phyloP scores from a whole-genome alignment of 2,329 filamentous ascomycete species.

The Aureobasidium leucospermi region DNA sequence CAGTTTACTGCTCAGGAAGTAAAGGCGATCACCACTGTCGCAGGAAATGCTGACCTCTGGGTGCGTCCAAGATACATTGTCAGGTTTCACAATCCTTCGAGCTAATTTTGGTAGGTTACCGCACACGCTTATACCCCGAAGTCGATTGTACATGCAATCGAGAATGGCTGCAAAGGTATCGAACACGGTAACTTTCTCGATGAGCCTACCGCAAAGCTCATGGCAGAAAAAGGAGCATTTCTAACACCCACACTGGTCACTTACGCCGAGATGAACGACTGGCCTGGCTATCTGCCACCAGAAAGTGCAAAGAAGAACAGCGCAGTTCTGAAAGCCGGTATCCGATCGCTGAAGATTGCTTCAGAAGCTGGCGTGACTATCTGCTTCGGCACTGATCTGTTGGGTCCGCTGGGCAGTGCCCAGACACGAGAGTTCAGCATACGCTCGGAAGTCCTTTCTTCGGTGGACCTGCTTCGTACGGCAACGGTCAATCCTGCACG shows the following conservation, averaged over 20 bases:
- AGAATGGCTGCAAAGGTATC: constrained; percentile 49
- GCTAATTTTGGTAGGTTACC: constrained; percentile 26
- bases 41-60: constrained; percentile 41
- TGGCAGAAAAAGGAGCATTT: constrained; percentile 43
- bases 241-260: constrained; percentile 50
- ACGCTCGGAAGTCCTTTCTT: constrained; percentile 35
- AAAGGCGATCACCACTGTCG: constrained; percentile 45
- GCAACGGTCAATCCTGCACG: constrained; percentile 48
- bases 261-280: constrained; percentile 44
- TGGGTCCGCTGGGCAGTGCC: constrained; percentile 42
- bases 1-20: constrained; percentile 54
- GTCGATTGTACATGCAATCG: constrained; percentile 48
- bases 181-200: constrained; percentile 58
- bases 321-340: constrained; percentile 41
- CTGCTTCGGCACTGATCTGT: constrained; percentile 50
- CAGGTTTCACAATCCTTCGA: too few relatives aligned
- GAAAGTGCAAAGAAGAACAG: constrained; percentile 44
- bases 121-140: constrained; percentile 51
- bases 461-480: constrained; percentile 41
- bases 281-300: constrained; percentile 37
- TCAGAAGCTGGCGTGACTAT: constrained; percentile 47
- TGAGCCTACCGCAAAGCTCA: constrained; percentile 44
- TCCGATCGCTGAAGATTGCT: constrained; percentile 43
- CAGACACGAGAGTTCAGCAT: constrained; percentile 46
- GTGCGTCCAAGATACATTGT: neutral